These are phyloP conservation scores for Schwanniomyces vanrijiae DNA, from an alignment of 805 yeast species.

Conservation along the genomic window DNA sequence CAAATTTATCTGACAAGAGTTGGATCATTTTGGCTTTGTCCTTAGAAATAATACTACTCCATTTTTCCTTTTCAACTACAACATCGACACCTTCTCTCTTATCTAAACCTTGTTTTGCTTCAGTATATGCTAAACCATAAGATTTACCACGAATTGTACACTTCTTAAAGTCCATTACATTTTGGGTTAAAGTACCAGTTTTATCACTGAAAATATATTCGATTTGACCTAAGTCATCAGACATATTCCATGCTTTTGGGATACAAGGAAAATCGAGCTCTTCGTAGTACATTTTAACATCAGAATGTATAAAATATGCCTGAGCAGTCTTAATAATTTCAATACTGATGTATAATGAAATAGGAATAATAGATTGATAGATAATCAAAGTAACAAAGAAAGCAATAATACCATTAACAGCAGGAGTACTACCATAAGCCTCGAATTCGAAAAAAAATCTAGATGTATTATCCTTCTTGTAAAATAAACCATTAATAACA, in stretches of 20 bases:
- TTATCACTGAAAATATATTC: constrained; percentile 82
- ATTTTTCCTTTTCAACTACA: constrained; percentile 43
- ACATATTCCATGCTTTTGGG: constrained; percentile 80
- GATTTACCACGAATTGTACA: constrained; percentile 67
- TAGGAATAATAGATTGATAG: constrained; percentile 77
- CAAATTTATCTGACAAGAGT: constrained; percentile 27
- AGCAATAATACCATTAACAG: constrained; percentile 63
- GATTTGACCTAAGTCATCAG: constrained; percentile 82
- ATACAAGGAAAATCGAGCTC: constrained; percentile 71
- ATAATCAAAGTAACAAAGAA: constrained; percentile 73
- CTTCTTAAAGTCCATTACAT: constrained; percentile 79
- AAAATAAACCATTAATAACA: constrained; percentile 65
- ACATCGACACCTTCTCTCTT: constrained; percentile 66
- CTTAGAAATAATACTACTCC: constrained; percentile 37
- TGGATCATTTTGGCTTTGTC: constrained; percentile 52
- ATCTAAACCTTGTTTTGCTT: constrained; percentile 71
- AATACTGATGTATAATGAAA: constrained; percentile 74
- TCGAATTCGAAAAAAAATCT: constrained; percentile 59
- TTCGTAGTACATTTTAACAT: constrained; percentile 67
- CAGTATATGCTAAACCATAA: constrained; percentile 77
- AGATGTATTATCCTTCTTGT: constrained; percentile 44
- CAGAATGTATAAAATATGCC: constrained; percentile 73
- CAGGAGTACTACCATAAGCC: constrained; percentile 57
- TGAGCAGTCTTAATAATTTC: constrained; percentile 78
- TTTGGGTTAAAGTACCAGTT: constrained; percentile 82